Conservation (phyloP, 2,329 filamentous ascomycete species). For the Microthyrium microscopicum region DNA sequence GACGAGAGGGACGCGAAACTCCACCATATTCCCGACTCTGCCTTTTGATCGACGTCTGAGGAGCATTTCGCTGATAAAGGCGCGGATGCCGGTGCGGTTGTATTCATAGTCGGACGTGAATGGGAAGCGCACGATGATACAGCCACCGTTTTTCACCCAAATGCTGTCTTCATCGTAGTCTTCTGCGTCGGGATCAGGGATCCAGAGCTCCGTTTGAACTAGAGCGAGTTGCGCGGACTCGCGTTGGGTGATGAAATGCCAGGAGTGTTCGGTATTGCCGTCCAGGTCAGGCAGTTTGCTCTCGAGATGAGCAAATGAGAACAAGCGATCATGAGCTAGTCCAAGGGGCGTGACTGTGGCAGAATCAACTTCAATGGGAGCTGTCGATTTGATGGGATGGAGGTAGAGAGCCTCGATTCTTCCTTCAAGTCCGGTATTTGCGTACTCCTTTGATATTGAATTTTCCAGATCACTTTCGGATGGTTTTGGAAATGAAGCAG, state of each 20-base stretch:
- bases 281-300: slow-evolving; percentile 17
- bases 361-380: slow-evolving; percentile 53
- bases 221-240: slow-evolving; percentile 55
- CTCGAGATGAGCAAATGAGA: slow-evolving; percentile 55
- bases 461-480: too few relatives aligned
- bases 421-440: background rate
- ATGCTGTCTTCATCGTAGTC: slow-evolving; percentile 32
- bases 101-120: slow-evolving; percentile 19
- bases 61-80: slow-evolving; percentile 18
- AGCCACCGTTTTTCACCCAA: slow-evolving; percentile 37
- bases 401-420: slow-evolving; percentile 49
- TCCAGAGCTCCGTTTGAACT: slow-evolving; percentile 50
- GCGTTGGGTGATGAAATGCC: slow-evolving; percentile 57
- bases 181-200: slow-evolving; percentile 44
- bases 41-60: slow-evolving; percentile 7
- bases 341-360: slow-evolving; percentile 51
- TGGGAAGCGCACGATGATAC: slow-evolving; percentile 51
- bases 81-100: slow-evolving; percentile 18
- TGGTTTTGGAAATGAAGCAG: too few relatives aligned
- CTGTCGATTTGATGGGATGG: slow-evolving; percentile 73
- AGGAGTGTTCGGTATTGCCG: slow-evolving; percentile 21
- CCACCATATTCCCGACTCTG: slow-evolving; percentile 38
- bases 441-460: background rate
- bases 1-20: slow-evolving; percentile 50
- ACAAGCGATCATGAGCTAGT: slow-evolving; percentile 64